Percentiles rank a stretch among this genome's conserved stretches.
Conservation (phyloP, 495 filamentous ascomycete genomes). For the Penicillium pancosmium region DNA sequence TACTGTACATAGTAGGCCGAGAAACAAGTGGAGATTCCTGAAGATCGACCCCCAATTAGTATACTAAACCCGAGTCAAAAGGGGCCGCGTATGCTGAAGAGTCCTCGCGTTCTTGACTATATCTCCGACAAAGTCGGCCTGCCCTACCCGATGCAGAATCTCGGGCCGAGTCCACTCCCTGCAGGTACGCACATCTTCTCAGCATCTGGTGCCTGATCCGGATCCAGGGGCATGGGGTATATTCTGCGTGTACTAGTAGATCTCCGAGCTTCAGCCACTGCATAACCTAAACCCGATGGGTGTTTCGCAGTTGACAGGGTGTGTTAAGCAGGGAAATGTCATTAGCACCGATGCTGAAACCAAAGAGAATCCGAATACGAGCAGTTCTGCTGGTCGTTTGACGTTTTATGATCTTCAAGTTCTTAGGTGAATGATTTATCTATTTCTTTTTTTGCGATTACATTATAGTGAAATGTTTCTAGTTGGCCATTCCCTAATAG, state of each 20-base stretch:
- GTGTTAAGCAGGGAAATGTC: too few species aligned
- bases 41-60: neutral
- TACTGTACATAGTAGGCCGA: neutral
- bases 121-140: conserved; percentile 1
- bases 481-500: neutral
- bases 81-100: neutral
- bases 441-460: neutral
- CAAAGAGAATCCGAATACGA: too few species aligned
- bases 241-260: neutral
- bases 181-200: neutral
- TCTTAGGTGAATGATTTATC: too few species aligned
- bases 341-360: too few species aligned
- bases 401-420: too few species aligned
- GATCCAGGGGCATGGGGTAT: neutral
- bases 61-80: neutral
- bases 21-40: conserved; percentile 4
- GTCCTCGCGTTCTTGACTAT: neutral
- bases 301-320: too few species aligned
- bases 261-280: neutral
- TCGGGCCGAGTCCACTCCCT: conserved; percentile 7
- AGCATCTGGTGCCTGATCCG: neutral
- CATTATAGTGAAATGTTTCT: neutral
- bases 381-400: too few species aligned
- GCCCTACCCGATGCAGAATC: conserved; percentile 8
- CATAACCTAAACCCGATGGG: neutral